Evolutionary conservation across 148 eudicot species (phyloP), one percentile per base, ranked within the genome.

Genomic region (Chenopodium album): DNA sequence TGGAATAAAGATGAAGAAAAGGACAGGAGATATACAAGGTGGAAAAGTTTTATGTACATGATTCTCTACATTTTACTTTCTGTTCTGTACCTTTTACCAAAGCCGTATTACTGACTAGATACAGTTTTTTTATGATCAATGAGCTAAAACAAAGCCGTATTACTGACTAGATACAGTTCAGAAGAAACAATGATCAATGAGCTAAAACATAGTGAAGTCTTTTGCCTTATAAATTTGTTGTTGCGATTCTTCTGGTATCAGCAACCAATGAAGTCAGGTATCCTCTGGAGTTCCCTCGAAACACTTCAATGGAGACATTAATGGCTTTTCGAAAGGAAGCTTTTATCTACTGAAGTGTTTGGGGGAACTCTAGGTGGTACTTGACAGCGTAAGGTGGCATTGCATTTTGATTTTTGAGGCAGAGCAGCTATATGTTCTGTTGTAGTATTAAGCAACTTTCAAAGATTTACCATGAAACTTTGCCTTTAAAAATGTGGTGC

Each of bases 51-150:
- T 56, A 56, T 56, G 62, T 56, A 4, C 62, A 56, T 56, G 62
- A 17, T 14, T 56, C 22, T 56, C 22, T 54, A 56, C 62, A 56
- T 56, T 56, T 56, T 17, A 13, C 16, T 1, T 56, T 44, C 44
- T 41, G n/a, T 41, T 78, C 60, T 23, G 26, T 26, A 26, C 54
- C 37, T n/a, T 78, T 78, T 8, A 46, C 14, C 32, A 26, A 46
- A 73, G 62, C 76, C 76, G 37, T 32, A 73, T 48, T 73, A 5
- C 9, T 13, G 76, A 48, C 76, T 73, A 73, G 76, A 50, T 73
- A 10, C 62, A 47, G 26, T 26, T 26, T 26, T 26, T 26, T 26
- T 66, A 50, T 50, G 54, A 50, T 50, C 54, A 13, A 50, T 50
- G 13, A 50, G 54, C 54, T 50, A 50, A 50, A 50, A 50, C 54